A percentile compares a stretch with the other conserved stretches of the same genome.
Conservation (phyloP, 352 stramenopile species). For the Phytophthora podocarpi region DNA sequence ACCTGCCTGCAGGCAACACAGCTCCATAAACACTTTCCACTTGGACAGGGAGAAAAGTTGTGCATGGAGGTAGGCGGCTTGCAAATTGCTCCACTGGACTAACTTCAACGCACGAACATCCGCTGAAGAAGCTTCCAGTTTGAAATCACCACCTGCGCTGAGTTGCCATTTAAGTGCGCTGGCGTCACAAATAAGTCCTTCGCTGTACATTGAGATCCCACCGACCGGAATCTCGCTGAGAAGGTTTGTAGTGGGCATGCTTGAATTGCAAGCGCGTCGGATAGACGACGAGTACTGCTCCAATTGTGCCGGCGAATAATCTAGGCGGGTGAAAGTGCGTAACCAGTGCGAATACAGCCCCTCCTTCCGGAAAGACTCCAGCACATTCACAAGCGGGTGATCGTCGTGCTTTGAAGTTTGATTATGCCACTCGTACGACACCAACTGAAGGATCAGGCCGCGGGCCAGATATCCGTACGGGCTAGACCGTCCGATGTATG, state of each 20-base stretch:
- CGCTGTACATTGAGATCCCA: slow-evolving; percentile 28
- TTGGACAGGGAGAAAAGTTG: slow-evolving; percentile 55
- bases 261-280: slow-evolving; percentile 19
- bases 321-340: slow-evolving; percentile 63
- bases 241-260: slow-evolving; percentile 8
- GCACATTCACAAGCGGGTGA: slow-evolving; percentile 49
- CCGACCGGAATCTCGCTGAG: slow-evolving; percentile 20
- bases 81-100: slow-evolving; percentile 60
- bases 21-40: slow-evolving; percentile 81
- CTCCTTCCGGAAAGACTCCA: slow-evolving; percentile 68
- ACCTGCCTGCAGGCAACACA: slow-evolving; percentile 57
- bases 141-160: slow-evolving; percentile 25
- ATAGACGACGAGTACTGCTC: slow-evolving; percentile 28
- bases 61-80: slow-evolving; percentile 53
- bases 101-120: slow-evolving; percentile 44
- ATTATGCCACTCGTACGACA: slow-evolving; percentile 71
- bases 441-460: slow-evolving; percentile 64
- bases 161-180: slow-evolving; percentile 41
- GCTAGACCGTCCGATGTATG: slow-evolving; percentile 59
- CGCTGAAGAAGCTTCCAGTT: slow-evolving; percentile 23
- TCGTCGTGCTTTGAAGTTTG: slow-evolving; percentile 32
- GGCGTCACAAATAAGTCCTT: slow-evolving; percentile 36
- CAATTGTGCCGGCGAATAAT: slow-evolving; percentile 48
- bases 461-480: slow-evolving; percentile 63
- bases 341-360: slow-evolving; percentile 74